Base-by-base conservation (phyloP, 805 yeast species). In the Myxozyma neotropica region DNA sequence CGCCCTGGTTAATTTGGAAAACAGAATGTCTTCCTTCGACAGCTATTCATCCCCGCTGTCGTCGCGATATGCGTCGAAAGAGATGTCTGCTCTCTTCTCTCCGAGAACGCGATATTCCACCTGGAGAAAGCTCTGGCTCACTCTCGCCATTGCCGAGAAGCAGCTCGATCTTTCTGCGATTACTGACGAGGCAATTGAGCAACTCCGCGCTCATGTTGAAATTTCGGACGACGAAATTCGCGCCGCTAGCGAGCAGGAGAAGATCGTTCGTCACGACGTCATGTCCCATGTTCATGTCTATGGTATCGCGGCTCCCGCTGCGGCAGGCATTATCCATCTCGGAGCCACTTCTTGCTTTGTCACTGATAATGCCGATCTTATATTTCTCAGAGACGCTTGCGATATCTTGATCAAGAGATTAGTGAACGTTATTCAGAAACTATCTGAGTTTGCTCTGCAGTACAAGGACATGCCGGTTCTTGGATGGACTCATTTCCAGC, bases 401-500 rank as follows among this genome's bases (percentile, higher is more conserved):
- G 99, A 94, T 69, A 76, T 94, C 39, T 77, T 94, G 70, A 91
- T 94, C 73, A 97, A 96, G 65, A 94, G 94, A 77, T 82, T 94
- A 69, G 98, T 91, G 69, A 94, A 94, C 70, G 98, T 94, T 67
- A 94, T 94, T 69, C 87, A 92, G 80, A 84, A 96, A 76, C 80
- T 94, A 73, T 77, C 90, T 61, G 79, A 88, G 73, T 94, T 94
- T 75, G 98, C 99, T 47, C 73, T 90, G 65, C 84, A 88, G 75
- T 84, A 93, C 81, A 94, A 94, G 79, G 98, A 94, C 75, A 76
- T 92, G 76, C 98, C 99, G 38, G 97, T 92, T 45, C 82, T 94
- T 67, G 99, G 99, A 36, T 94, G 98, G 98, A 94, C 99, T 58
- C 99, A 94, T 77, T 94, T 94, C 84, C 99, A 94, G 80, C 99